A percentile compares a stretch with the other conserved stretches of the same genome.
These are phyloP conservation scores for Cladophialophora bantiana DNA, from an alignment of 2,329 filamentous ascomycete genomes.

Conservation along the genomic window DNA sequence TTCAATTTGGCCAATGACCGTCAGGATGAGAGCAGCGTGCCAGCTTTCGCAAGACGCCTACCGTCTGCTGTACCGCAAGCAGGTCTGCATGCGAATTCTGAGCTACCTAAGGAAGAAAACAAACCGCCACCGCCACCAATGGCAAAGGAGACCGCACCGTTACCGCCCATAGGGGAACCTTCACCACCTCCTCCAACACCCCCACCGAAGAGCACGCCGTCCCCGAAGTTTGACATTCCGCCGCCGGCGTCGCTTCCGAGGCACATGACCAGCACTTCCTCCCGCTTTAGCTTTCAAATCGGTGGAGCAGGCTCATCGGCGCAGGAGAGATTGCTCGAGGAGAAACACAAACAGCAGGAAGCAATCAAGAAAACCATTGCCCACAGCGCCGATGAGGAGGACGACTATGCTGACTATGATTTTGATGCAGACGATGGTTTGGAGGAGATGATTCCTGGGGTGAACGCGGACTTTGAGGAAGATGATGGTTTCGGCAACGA, in stretches of 20 bases:
- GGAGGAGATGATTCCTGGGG: constrained; percentile 57
- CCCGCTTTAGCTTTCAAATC: constrained; percentile 71
- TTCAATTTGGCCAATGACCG: constrained; percentile 43
- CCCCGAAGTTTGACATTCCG: constrained; percentile 36
- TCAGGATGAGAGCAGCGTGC: constrained; percentile 46
- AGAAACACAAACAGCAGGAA: constrained; percentile 65
- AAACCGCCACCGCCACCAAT: constrained; percentile 7
- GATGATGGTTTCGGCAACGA: constrained; percentile 46
- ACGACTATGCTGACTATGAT: constrained; percentile 53
- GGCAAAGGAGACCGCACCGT: constrained; percentile 22
- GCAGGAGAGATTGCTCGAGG: constrained; percentile 69
- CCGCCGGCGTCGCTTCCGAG: constrained; percentile 49
- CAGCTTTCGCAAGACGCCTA: constrained; percentile 54
- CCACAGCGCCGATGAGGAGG: constrained; percentile 41
- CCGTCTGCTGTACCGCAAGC: constrained; percentile 43
- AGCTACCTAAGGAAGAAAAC: constrained; percentile 18
- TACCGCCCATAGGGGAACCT: constrained; percentile 18
- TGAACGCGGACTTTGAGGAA: constrained; percentile 56
- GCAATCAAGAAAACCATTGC: constrained; percentile 48
- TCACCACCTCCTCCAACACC: constrained; percentile 38
- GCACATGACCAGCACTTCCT: constrained; percentile 64
- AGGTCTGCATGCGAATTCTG: constrained; percentile 1
- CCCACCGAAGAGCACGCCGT: constrained; percentile 36
- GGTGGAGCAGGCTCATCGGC: constrained; percentile 63
- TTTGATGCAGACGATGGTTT: constrained; percentile 52